phyloP scores from a whole-genome alignment of 208 protist species.

The Trypanosoma avium region DNA sequence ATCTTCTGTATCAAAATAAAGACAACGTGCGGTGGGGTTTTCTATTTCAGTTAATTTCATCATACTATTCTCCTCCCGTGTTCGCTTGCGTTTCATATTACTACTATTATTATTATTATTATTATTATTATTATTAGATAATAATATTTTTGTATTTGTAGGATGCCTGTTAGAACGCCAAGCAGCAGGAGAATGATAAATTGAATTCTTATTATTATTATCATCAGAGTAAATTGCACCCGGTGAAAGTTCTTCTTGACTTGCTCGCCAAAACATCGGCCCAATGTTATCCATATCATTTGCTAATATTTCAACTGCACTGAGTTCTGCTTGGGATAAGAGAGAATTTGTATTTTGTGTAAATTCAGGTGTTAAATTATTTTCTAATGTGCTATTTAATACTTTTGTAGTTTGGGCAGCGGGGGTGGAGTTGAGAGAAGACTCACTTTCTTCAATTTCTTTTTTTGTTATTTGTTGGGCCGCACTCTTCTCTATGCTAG shows the following conservation, averaged over 20 bases:
- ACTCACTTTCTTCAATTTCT: too few relatives aligned
- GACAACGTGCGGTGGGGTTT: not conserved
- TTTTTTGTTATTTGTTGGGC: too few relatives aligned
- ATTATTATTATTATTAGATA: not conserved
- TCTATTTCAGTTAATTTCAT: too few relatives aligned
- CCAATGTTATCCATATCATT: slow-evolving; percentile 10
- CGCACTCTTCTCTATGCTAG: too few relatives aligned
- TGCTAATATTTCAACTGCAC: slow-evolving; percentile 13
- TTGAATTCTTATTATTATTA: not conserved
- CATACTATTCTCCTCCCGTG: not conserved
- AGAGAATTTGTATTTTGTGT: not conserved
- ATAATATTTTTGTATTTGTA: too few relatives aligned
- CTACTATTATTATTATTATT: not conserved
- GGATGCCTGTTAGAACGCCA: too few relatives aligned
- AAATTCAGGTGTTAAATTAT: too few relatives aligned
- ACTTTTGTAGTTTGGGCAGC: too few relatives aligned
- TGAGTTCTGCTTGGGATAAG: slow-evolving; percentile 19
- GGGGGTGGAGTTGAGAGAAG: too few relatives aligned
- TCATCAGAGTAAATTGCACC: slow-evolving; percentile 16
- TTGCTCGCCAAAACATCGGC: not conserved
- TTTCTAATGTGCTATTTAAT: too few relatives aligned
- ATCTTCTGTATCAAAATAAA: slow-evolving; percentile 12
- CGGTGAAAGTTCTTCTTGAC: slow-evolving; percentile 15
- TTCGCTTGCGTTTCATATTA: slow-evolving; percentile 4
- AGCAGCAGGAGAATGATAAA: too few relatives aligned